Evolutionary conservation across 2,329 filamentous ascomycete genomes (phyloP).

Genomic region (Epichloe typhina): DNA sequence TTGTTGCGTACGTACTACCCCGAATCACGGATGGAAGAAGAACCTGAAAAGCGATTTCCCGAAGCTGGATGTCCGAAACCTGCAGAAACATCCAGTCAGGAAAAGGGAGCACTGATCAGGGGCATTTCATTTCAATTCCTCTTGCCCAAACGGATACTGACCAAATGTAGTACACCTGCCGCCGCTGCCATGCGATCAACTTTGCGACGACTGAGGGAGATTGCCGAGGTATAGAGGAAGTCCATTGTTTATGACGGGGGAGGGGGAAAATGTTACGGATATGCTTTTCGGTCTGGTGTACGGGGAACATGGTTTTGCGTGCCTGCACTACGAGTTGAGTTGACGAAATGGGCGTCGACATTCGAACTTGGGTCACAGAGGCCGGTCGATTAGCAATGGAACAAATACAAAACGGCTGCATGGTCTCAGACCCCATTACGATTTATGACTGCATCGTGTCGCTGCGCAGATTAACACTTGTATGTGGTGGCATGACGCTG

Average conservation of each 20-base stretch:
- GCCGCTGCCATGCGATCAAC: conserved; percentile 91
- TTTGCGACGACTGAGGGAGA: conserved; percentile 92
- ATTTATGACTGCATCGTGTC: background rate
- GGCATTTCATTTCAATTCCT: background rate
- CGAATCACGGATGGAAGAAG: background rate
- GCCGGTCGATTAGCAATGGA: conserved; percentile 31
- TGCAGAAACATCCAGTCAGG: background rate
- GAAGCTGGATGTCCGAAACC: background rate
- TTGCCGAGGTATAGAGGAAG: conserved; percentile 73
- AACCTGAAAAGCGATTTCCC: background rate
- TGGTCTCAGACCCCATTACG: conserved; percentile 17
- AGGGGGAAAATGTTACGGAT: conserved; percentile 22
- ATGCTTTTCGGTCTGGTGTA: conserved; percentile 35
- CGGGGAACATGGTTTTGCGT: conserved; percentile 29
- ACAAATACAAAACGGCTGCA: conserved; percentile 21
- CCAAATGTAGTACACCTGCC: conserved; percentile 59
- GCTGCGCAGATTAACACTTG: background rate
- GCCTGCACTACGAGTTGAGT: conserved; percentile 30
- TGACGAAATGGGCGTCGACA: conserved; percentile 28
- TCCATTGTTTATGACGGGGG: conserved; percentile 11
- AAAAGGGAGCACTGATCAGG: background rate
- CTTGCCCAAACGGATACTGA: background rate
- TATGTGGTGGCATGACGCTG: too few species aligned
- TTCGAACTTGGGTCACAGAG: conserved; percentile 26
- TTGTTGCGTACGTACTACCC: conserved; percentile 68